Percentiles rank a stretch among this genome's conserved stretches.
Evolutionary conservation across 2,329 filamentous ascomycete genomes (phyloP).

Genomic region (Monilinia polystroma): DNA sequence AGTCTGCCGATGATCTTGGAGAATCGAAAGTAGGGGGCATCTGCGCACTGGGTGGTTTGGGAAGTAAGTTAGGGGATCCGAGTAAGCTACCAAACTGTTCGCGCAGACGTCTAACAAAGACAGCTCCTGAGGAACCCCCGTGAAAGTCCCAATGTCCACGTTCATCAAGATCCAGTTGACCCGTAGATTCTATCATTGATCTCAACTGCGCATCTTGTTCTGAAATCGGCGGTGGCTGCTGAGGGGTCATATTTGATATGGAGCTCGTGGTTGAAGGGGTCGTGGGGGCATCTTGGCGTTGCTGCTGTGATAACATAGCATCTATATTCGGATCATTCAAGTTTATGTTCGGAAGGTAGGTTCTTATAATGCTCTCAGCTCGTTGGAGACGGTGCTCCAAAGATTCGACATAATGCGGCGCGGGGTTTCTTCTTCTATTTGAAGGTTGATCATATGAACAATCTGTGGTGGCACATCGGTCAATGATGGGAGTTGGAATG

Average conservation of each 20-base stretch:
- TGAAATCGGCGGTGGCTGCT: slow-evolving; percentile 22
- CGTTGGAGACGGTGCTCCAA: slow-evolving; percentile 67
- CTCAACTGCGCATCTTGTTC: slow-evolving; percentile 73
- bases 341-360: slow-evolving; percentile 64
- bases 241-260: slow-evolving; percentile 11
- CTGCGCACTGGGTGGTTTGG: slow-evolving; percentile 47
- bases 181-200: slow-evolving; percentile 93
- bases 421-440: slow-evolving; percentile 70
- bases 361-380: slow-evolving; percentile 64
- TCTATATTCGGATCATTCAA: slow-evolving; percentile 83
- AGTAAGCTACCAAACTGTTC: slow-evolving; percentile 81
- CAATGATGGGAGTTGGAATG: slow-evolving; percentile 13
- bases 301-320: slow-evolving; percentile 61
- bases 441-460: slow-evolving; percentile 77
- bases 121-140: slow-evolving; percentile 85
- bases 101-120: slow-evolving; percentile 83
- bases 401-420: slow-evolving; percentile 71
- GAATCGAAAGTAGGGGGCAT: slow-evolving; percentile 34
- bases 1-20: slow-evolving; percentile 37
- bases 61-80: slow-evolving; percentile 60
- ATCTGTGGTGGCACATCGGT: slow-evolving; percentile 47
- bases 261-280: slow-evolving; percentile 27
- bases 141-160: slow-evolving; percentile 93
- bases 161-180: slow-evolving; percentile 87
- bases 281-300: slow-evolving; percentile 43